These are phyloP conservation scores for Panicum hallii DNA, from an alignment of 202 grass and related monocot species.

Conservation along the genomic window DNA sequence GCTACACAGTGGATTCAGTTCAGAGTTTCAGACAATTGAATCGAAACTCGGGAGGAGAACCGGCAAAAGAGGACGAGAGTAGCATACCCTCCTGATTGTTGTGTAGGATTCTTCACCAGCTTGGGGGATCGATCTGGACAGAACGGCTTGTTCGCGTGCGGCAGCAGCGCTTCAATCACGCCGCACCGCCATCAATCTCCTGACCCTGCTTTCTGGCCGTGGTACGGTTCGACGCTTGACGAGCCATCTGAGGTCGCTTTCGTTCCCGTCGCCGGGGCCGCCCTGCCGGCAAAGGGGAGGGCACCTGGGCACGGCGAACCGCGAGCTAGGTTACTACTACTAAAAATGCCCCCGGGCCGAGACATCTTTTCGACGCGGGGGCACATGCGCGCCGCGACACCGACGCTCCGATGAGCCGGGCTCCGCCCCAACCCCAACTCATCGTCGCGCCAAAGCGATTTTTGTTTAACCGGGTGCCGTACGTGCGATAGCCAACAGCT, in stretches of 20 bases:
- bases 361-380: no score
- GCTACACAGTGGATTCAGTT: no score
- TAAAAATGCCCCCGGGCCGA: no score
- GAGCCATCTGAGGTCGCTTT: constrained; percentile 3
- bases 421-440: background rate
- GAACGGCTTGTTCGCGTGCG: background rate
- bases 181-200: background rate
- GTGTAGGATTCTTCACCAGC: no score
- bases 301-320: background rate
- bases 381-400: constrained; percentile 5
- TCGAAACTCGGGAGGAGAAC: no score
- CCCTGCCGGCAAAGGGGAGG: constrained; percentile 18
- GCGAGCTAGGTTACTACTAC: background rate
- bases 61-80: no score
- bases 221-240: constrained; percentile 11
- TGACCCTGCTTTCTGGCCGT: background rate
- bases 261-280: background rate
- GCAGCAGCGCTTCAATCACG: background rate
- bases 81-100: no score
- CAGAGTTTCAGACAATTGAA: no score
- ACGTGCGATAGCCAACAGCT: no score
- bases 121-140: background rate
- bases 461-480: background rate
- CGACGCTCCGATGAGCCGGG: background rate
- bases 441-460: background rate